Conservation (phyloP, 495 filamentous ascomycete genomes). For the Amphirosellinia nigrospora region DNA sequence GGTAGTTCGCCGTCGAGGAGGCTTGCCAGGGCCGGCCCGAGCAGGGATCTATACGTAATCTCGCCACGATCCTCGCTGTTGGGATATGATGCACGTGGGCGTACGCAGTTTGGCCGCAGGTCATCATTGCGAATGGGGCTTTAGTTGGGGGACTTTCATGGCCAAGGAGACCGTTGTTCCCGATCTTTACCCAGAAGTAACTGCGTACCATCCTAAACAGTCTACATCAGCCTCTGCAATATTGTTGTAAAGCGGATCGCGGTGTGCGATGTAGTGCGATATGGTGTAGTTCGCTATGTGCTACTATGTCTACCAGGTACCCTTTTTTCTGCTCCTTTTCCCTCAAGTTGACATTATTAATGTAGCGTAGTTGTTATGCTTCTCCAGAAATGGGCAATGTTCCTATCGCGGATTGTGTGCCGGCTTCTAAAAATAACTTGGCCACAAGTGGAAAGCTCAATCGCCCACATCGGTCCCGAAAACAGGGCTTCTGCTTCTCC, state of each 20-base stretch:
- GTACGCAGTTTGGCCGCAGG: conserved; percentile 2
- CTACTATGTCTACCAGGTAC: not conserved
- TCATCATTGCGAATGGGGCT: conserved; percentile 9
- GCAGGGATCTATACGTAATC: conserved; percentile 19
- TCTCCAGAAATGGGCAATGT: not conserved
- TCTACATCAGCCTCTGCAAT: not conserved
- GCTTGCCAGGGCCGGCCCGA: conserved; percentile 9
- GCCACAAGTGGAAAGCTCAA: not conserved
- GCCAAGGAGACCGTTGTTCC: not conserved
- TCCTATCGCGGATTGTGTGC: not conserved
- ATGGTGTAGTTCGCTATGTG: not conserved
- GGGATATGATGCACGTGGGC: conserved; percentile 14
- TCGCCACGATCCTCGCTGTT: conserved; percentile 13
- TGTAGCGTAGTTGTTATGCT: not conserved
- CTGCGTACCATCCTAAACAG: not conserved
- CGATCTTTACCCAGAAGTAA: not conserved
- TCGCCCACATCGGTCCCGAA: not conserved
- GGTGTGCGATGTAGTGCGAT: too few relatives aligned
- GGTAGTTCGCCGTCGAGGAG: not conserved
- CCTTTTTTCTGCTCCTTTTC: not conserved
- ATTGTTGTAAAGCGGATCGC: not conserved
- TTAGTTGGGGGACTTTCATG: conserved; percentile 13
- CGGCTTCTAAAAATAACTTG: not conserved
- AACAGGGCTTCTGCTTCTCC: not conserved
- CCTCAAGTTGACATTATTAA: not conserved